phyloP scores from a whole-genome alignment of 305 asterid genomes.

The Fraxinus nigra region DNA sequence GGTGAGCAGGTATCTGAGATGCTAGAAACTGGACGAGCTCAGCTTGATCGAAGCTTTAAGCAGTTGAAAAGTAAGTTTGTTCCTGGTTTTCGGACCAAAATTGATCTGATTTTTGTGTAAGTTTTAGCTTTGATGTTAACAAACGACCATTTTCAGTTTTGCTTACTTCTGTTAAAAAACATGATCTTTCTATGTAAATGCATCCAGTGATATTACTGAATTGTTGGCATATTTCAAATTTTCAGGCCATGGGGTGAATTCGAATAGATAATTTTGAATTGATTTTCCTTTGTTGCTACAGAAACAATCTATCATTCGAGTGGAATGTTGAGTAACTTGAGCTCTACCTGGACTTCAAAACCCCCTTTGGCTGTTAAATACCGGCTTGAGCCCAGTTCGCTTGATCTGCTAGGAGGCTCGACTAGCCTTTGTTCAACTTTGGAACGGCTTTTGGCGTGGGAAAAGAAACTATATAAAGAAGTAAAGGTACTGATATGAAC shows the following conservation, averaged over 20 bases:
- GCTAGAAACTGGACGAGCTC: constrained; percentile 89
- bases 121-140: neutral
- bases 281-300: constrained; percentile 31
- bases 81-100: constrained; percentile 6
- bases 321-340: constrained; percentile 83
- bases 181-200: neutral
- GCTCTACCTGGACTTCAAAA: constrained; percentile 90
- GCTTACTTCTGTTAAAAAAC: neutral
- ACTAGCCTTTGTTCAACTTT: constrained; percentile 82
- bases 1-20: constrained; percentile 91
- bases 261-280: neutral
- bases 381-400: constrained; percentile 58
- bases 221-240: neutral
- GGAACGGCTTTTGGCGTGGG: constrained; percentile 97
- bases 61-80: constrained; percentile 72
- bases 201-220: neutral
- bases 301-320: constrained; percentile 93
- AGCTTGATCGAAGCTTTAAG: constrained; percentile 78
- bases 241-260: neutral
- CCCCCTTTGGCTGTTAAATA: constrained; percentile 86
- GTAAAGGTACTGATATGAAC: constrained; percentile 67
- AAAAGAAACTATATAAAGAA: constrained; percentile 85
- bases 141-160: neutral
- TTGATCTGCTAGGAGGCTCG: constrained; percentile 55
- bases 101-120: neutral